phyloP scores from a whole-genome alignment of 352 stramenopile genomes.

The Pythium monospermum region DNA sequence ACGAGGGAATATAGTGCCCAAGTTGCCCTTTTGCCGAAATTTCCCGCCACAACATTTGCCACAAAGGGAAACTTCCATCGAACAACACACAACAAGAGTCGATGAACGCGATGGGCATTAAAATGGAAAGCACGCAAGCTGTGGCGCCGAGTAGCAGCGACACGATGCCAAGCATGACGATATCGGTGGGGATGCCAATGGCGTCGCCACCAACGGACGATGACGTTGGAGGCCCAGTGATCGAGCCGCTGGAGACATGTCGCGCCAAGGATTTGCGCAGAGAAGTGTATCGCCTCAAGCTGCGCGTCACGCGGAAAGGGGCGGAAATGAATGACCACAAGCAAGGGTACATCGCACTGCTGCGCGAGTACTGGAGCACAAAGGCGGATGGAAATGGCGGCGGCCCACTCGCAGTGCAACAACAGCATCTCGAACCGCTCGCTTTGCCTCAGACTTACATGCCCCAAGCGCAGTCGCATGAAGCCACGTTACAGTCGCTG shows the following conservation, averaged over 20 bases:
- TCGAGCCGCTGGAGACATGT: slow-evolving; percentile 32
- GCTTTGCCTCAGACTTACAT: too few species aligned
- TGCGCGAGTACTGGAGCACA: slow-evolving; percentile 15
- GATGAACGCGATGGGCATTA: background rate
- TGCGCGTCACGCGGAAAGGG: slow-evolving; percentile 25
- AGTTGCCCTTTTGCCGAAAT: slow-evolving; percentile 14
- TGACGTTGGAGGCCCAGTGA: slow-evolving; percentile 1
- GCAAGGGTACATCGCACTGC: slow-evolving; percentile 31
- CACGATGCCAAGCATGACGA: too few species aligned
- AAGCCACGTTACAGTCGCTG: too few species aligned
- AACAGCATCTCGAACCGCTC: too few species aligned
- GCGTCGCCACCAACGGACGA: background rate
- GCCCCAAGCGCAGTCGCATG: too few species aligned
- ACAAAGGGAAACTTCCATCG: background rate
- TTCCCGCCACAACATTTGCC: slow-evolving; percentile 1
- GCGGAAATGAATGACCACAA: slow-evolving; percentile 32
- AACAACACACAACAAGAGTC: background rate
- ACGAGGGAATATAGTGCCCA: slow-evolving; percentile 17
- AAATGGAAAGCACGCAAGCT: too few species aligned
- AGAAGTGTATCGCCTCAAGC: slow-evolving; percentile 33
- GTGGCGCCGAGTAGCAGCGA: too few species aligned
- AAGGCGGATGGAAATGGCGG: too few species aligned
- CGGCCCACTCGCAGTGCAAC: too few species aligned
- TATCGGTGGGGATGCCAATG: too few species aligned
- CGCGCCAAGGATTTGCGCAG: slow-evolving; percentile 27